Evolutionary conservation across 495 filamentous ascomycete species (phyloP).

Genomic region (Hypomontagnella submonticulosa): DNA sequence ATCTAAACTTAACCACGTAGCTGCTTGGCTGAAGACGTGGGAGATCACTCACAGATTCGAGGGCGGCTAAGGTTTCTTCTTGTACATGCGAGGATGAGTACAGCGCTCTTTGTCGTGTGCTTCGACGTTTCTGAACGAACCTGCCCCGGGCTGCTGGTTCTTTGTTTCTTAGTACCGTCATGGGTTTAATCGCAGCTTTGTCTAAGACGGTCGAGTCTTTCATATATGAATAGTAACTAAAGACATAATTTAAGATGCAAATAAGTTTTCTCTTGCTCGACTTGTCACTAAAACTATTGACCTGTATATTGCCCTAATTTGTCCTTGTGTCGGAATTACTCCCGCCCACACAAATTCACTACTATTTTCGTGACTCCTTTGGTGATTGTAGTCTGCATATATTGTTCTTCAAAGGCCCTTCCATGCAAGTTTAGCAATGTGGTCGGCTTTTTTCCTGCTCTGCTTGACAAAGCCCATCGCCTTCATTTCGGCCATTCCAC

Average conservation of each 20-base stretch:
- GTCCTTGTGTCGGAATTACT: slow-evolving; percentile 13
- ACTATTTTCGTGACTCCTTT: slow-evolving; percentile 30
- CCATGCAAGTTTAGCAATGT: slow-evolving; percentile 80
- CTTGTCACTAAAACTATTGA: slow-evolving; percentile 20
- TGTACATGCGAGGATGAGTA: slow-evolving; percentile 41
- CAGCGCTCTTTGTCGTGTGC: slow-evolving; percentile 38
- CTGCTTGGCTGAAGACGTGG: slow-evolving; percentile 37
- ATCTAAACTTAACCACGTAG: slow-evolving; percentile 40
- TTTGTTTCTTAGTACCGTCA: slow-evolving; percentile 42
- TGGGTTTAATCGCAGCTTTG: slow-evolving; percentile 36
- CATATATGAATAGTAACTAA: slow-evolving; percentile 28
- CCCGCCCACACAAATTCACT: slow-evolving; percentile 22
- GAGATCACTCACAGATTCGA: slow-evolving; percentile 31
- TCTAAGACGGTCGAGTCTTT: slow-evolving; percentile 43
- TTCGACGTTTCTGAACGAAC: slow-evolving; percentile 36
- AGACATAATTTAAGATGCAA: slow-evolving; percentile 24
- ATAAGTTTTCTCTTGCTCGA: slow-evolving; percentile 2
- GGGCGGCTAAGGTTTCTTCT: slow-evolving; percentile 45
- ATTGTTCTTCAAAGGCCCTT: slow-evolving; percentile 42
- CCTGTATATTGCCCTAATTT: slow-evolving; percentile 19
- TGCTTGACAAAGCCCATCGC: slow-evolving; percentile 86
- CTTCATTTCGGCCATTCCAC: slow-evolving; percentile 83
- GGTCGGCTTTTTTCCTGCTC: slow-evolving; percentile 91
- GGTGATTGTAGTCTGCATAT: slow-evolving; percentile 8
- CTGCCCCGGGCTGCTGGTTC: slow-evolving; percentile 26